Evolutionary conservation across 352 stramenopile species (phyloP), one percentile per base, ranked within the genome.

Genomic region (Nannochloropsis limnetica): DNA sequence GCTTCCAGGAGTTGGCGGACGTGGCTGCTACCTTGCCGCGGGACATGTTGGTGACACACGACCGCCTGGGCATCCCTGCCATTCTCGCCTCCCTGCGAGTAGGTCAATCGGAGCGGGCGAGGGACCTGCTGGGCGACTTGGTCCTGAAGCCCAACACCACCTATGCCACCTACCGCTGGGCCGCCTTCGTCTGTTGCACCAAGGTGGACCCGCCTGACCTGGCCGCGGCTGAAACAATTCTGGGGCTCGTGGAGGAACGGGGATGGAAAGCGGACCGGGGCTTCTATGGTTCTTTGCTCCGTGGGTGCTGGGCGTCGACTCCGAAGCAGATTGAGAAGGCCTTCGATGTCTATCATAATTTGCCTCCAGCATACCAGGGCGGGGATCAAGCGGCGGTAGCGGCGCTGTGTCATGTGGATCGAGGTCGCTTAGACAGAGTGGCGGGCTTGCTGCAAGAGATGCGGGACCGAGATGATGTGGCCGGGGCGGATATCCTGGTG

Each of bases 311-410:
- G 61, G n/a, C 25, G 25, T 14, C 61, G 61, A 29, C 6, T 29
- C 61, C 61, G n/a, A 74, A 74, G 25, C 61, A 74, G 25, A 74
- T 74, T 27, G 61, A 74, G 61, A 74, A 74, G 25, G 61, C 61
- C 14, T 74, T 74, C n/a, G 61, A 74, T 74, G 61, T 74, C 15
- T 74, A 74, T 74, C 61, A 74, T 22, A 74, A 74, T 74, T 31
- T 74, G 61, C 61, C 61, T 25, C 61, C 25, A 31, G 61, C n/a
- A 74, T 74, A 25, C 11, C 61, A 74, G 25, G 61, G 61, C 25
- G 61, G 61, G 25, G 61, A 74, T 20, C 61, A 8, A 9, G 61
- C 61, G n/a, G 61, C 61, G 5, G 61, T 74, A 29, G 61, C 61
- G 5, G 61, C 61, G 61, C 61, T 74, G 9, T 74, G 61, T 74